phyloP scores from a whole-genome alignment of 169 alveolate species.

The Cryptosporidium viatorum region DNA sequence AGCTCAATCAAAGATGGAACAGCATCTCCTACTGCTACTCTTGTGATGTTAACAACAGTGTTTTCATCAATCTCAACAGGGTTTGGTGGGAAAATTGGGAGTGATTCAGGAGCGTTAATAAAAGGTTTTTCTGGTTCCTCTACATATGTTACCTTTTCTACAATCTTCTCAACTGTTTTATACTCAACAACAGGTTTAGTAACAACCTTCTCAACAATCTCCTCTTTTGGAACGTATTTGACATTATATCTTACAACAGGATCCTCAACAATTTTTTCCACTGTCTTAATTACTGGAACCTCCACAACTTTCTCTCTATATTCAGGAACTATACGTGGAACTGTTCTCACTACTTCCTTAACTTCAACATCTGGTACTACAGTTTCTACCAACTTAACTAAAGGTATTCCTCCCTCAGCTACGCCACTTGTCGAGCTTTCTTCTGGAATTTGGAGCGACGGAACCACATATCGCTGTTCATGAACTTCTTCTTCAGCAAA shows the following conservation, averaged over 20 bases:
- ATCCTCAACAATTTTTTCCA: conserved; percentile 85
- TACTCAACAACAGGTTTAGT: conserved; percentile 82
- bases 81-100: conserved; percentile 70
- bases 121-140: conserved; percentile 69
- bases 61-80: conserved; percentile 46
- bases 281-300: conserved; percentile 85
- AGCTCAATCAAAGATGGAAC: conserved; percentile 87
- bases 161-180: conserved; percentile 85
- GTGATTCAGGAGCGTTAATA: conserved; percentile 71
- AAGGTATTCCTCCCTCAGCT: conserved; percentile 83
- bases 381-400: conserved; percentile 84
- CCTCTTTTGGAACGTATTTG: conserved; percentile 85
- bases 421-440: conserved; percentile 48
- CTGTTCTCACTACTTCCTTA: conserved; percentile 84
- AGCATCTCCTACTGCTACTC: conserved; percentile 75
- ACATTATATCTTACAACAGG: conserved; percentile 83
- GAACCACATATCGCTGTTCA: conserved; percentile 56
- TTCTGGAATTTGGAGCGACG: conserved; percentile 67
- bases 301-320: conserved; percentile 86
- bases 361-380: conserved; percentile 85
- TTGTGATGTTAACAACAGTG: conserved; percentile 55
- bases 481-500: conserved; percentile 71
- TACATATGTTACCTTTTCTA: conserved; percentile 78
- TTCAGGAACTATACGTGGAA: conserved; percentile 85
- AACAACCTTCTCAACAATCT: conserved; percentile 84